These are phyloP conservation scores for Zygosaccharomyces bailii DNA, from an alignment of 805 yeast genomes.

Conservation along the genomic window DNA sequence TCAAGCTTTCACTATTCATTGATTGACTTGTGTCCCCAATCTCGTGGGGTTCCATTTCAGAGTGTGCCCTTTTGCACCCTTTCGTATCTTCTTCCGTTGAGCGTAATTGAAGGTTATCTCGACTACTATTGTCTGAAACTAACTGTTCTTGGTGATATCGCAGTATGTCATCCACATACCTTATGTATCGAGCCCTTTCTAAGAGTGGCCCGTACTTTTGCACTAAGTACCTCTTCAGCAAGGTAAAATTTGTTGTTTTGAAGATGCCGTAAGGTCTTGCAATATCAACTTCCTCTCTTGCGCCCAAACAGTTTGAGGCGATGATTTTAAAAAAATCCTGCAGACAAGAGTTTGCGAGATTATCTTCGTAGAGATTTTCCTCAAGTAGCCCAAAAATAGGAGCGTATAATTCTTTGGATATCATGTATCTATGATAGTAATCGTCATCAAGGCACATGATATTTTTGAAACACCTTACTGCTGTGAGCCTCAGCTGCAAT, in stretches of 20 bases:
- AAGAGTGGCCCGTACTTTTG: slow-evolving; percentile 32
- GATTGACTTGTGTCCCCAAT: slow-evolving; percentile 16
- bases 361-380: slow-evolving; percentile 49
- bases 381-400: slow-evolving; percentile 49
- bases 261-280: slow-evolving; percentile 21
- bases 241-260: slow-evolving; percentile 26
- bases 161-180: slow-evolving; percentile 34
- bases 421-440: slow-evolving; percentile 52
- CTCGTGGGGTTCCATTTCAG: slow-evolving; percentile 20
- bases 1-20: slow-evolving; percentile 14
- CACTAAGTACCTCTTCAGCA: slow-evolving; percentile 33
- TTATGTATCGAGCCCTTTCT: slow-evolving; percentile 30
- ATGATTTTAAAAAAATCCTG: slow-evolving; percentile 60
- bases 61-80: slow-evolving; percentile 10
- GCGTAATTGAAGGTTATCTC: not conserved
- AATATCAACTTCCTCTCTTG: slow-evolving; percentile 11
- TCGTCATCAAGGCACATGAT: slow-evolving; percentile 62
- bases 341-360: slow-evolving; percentile 70
- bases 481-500: slow-evolving; percentile 60
- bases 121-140: slow-evolving; percentile 6
- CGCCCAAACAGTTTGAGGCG: slow-evolving; percentile 22
- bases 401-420: slow-evolving; percentile 50
- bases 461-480: slow-evolving; percentile 63
- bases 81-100: slow-evolving; percentile 10
- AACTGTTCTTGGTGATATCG: slow-evolving; percentile 21